These are phyloP conservation scores for Colletotrichum sp. DNA, from an alignment of 2,329 filamentous ascomycete genomes.

Conservation along the genomic window DNA sequence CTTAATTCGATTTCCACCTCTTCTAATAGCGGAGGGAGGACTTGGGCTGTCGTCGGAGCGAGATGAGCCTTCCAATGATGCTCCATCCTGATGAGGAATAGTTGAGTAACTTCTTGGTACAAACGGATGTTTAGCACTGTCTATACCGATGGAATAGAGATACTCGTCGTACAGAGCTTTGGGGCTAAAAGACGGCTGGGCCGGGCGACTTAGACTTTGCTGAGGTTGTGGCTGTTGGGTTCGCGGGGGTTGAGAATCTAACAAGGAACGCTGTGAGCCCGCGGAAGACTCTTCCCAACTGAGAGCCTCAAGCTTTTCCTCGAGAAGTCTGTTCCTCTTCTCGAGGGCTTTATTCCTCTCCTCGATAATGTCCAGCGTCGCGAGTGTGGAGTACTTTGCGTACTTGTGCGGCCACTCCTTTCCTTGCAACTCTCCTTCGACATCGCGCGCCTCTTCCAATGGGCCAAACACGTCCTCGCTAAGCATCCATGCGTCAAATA, in stretches of 20 bases:
- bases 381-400: neutral
- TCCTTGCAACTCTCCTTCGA: neutral
- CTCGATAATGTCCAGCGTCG: accelerated
- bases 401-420: neutral
- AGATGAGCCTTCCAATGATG: neutral
- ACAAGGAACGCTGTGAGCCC: neutral
- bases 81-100: neutral
- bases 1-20: neutral
- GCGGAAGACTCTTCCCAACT: neutral
- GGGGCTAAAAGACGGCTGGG: neutral
- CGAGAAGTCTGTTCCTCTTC: neutral
- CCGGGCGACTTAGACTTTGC: too few relatives aligned
- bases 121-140: neutral
- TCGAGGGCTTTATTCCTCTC: neutral
- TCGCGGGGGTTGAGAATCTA: neutral
- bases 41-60: neutral
- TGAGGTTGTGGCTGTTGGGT: neutral
- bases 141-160: neutral
- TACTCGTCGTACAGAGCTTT: neutral
- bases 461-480: neutral
- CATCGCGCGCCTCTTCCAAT: neutral
- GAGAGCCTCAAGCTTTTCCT: neutral
- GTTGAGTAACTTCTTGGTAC: neutral
- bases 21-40: neutral
- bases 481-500: neutral